phyloP scores from a whole-genome alignment of 2,329 filamentous ascomycete species.

The Colletotrichum australisinense region DNA sequence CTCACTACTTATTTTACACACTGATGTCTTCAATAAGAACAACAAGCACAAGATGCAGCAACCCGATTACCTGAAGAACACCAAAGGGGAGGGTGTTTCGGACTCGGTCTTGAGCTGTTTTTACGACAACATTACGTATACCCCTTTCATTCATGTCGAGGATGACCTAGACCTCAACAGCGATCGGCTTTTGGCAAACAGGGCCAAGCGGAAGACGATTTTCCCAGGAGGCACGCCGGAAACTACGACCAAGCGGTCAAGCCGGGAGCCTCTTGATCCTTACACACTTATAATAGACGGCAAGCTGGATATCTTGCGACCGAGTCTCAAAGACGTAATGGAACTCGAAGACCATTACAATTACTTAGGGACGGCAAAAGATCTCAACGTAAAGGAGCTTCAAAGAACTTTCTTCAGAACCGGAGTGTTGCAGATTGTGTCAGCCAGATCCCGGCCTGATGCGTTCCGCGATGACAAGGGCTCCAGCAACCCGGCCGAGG shows the following conservation, averaged over 20 bases:
- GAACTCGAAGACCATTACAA: constrained; percentile 91
- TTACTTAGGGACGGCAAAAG: constrained; percentile 82
- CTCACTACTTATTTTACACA: constrained; percentile 94
- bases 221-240: constrained; percentile 75
- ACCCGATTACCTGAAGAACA: constrained; percentile 94
- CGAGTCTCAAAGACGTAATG: constrained; percentile 92
- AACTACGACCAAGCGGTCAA: constrained; percentile 66
- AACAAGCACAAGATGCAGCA: constrained; percentile 99
- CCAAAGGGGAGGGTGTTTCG: constrained; percentile 89
- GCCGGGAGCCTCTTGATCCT: constrained; percentile 91
- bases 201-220: constrained; percentile 76
- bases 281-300: constrained; percentile 94
- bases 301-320: constrained; percentile 84
- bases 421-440: constrained; percentile 93
- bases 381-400: constrained; percentile 82
- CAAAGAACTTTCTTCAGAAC: constrained; percentile 93
- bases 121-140: constrained; percentile 98
- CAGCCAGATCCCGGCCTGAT: constrained; percentile 90
- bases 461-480: constrained; percentile 94
- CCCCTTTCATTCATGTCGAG: constrained; percentile 97
- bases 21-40: constrained; percentile 99
- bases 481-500: constrained; percentile 84
- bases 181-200: constrained; percentile 77
- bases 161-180: constrained; percentile 86
- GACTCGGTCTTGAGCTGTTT: constrained; percentile 95